Evolutionary conservation across 2,329 filamentous ascomycete genomes (phyloP).

Genomic region (Ceratocystis lukuohia): DNA sequence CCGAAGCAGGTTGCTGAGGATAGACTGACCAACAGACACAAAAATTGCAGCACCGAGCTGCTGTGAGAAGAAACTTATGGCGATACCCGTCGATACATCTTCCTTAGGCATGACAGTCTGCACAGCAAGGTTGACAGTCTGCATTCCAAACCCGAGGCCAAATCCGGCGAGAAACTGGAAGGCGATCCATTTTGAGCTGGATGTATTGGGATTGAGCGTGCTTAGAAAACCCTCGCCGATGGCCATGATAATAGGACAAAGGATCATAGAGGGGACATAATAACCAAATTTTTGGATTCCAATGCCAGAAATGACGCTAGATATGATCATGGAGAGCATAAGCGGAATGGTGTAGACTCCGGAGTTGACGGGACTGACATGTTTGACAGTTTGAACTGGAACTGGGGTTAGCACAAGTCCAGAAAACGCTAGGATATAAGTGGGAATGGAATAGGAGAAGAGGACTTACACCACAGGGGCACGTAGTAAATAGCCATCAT

Average conservation of each 20-base stretch:
- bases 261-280: constrained; percentile 44
- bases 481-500: constrained; percentile 42
- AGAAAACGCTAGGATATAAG: constrained; percentile 19
- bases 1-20: constrained; percentile 37
- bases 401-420: constrained; percentile 4
- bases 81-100: constrained; percentile 42
- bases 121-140: constrained; percentile 42
- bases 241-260: constrained; percentile 36
- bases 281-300: constrained; percentile 43
- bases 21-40: constrained; percentile 42
- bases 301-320: constrained; percentile 36
- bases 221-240: constrained; percentile 44
- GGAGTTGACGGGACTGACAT: constrained; percentile 38
- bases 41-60: constrained; percentile 47
- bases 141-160: constrained; percentile 46
- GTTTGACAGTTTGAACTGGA: constrained; percentile 42
- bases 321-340: constrained; percentile 41
- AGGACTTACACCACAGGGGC: constrained; percentile 40
- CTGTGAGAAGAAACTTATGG: constrained; percentile 44
- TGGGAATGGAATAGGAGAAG: background rate
- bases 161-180: constrained; percentile 47
- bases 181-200: constrained; percentile 41
- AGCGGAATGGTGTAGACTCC: constrained; percentile 45
- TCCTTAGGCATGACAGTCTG: constrained; percentile 40
- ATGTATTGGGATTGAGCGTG: constrained; percentile 37